Evolutionary conservation across 768 basidiomycete genomes (phyloP), one percentile per base, ranked within the genome.

Genomic region (Hypholoma fasciculare): DNA sequence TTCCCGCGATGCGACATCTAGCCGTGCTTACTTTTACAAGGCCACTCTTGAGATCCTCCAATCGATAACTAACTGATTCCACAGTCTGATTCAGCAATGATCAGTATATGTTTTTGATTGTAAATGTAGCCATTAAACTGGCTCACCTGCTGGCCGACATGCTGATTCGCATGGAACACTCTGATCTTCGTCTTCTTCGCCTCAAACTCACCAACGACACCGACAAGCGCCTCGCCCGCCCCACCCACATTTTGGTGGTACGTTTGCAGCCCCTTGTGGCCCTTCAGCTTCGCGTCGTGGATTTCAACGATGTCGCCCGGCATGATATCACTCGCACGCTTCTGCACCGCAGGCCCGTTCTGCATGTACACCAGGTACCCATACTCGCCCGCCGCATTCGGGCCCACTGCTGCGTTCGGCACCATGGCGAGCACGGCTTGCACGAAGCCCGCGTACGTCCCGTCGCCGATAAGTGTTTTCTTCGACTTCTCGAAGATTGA

Each of bases 11-110:
- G 19, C 64, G 70, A 62, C 56, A 14, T 20, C 7, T 14, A 19
- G 30, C n/a, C 20, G 17, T 36, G 57, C 69, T 58, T 58, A 93
- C 92, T 83, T 92, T 89, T 43, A 94, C 82, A 23, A 77, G 74
- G 11, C 94, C 94, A 65, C 86, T 90, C 76, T 95, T 95, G 65
- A 96, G 69, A 76, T 96, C 94, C 42, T 96, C 93, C 70, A 94
- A 73, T 55, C 91, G 82, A 75, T 95, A 96, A 65, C 89, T 94
- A n/a, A 84, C 87, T 50, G 78, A 79, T 66, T 94, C 92, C 30
- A 94, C 87, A 61, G 77, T 79, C 76, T 78, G 60, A 34, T 34
- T 34, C 6, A 2, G 61, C 44, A 59, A 36, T 57, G 30, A 26
- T 37, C 47, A 44, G 30, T 34, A 20, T 49, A 43, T n/a, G 44